Conservation (phyloP, 73 alveolate genomes). For the Blepharisma stoltei region DNA sequence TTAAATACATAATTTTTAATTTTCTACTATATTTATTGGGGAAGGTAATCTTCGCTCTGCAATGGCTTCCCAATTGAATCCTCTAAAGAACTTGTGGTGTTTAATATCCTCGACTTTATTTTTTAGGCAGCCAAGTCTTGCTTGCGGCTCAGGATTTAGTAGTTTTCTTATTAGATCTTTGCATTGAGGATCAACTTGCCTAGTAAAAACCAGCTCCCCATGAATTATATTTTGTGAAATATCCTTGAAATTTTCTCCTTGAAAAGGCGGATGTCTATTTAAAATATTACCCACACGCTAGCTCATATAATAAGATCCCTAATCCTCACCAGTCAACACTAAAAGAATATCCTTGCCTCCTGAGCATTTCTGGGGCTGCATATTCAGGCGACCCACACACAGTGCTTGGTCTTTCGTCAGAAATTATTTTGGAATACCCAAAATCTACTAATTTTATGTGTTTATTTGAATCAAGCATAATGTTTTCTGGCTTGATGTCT, state of each 20-base stretch:
- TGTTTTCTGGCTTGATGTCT: slow-evolving; percentile 41
- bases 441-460: slow-evolving; percentile 36
- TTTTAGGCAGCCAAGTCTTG: slow-evolving; percentile 15
- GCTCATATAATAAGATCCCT: slow-evolving; percentile 13
- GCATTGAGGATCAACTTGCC: slow-evolving; percentile 4
- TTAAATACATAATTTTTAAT: no score
- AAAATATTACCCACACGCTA: slow-evolving; percentile 14
- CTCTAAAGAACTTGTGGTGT: slow-evolving; percentile 41
- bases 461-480: slow-evolving; percentile 12
- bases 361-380: slow-evolving; percentile 31
- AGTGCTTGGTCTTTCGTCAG: slow-evolving; percentile 18
- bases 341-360: background rate
- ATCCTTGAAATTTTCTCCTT: slow-evolving; percentile 19
- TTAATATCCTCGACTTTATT: slow-evolving; percentile 36
- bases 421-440: slow-evolving; percentile 29
- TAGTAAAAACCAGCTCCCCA: background rate
- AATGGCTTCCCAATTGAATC: slow-evolving; percentile 22
- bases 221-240: background rate
- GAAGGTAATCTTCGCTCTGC: slow-evolving; percentile 5
- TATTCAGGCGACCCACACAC: slow-evolving; percentile 42
- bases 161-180: slow-evolving; percentile 10
- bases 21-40: background rate
- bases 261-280: slow-evolving; percentile 26
- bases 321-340: slow-evolving; percentile 23
- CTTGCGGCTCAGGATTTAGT: slow-evolving; percentile 15